These are phyloP conservation scores for Lathyrus tuberosus DNA, from an alignment of 306 rosid genomes.

Conservation along the genomic window DNA sequence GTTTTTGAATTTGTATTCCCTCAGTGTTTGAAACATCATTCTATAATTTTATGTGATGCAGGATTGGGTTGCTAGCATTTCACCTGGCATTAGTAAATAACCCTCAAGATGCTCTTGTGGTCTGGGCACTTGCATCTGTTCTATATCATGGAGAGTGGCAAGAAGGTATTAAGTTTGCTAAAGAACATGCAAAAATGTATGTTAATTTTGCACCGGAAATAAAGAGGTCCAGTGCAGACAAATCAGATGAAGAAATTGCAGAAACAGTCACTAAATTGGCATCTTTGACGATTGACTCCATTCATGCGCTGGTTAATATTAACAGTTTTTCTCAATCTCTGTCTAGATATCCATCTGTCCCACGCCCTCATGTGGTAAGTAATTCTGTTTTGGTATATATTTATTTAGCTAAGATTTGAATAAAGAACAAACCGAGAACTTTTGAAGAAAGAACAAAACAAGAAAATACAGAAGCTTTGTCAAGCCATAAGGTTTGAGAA, in stretches of 20 bases:
- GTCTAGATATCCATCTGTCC: constrained; percentile 50
- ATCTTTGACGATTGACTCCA: constrained; percentile 53
- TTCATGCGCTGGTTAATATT: constrained; percentile 42
- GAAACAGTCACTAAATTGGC: constrained; percentile 65
- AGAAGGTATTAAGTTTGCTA: constrained; percentile 69
- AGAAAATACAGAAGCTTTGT: too few species aligned
- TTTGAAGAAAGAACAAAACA: too few species aligned
- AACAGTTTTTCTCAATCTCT: constrained; percentile 44
- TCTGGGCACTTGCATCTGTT: constrained; percentile 73
- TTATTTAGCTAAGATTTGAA: constrained; percentile 27
- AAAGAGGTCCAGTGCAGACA: constrained; percentile 41
- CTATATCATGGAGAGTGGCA: constrained; percentile 80
- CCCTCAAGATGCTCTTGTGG: constrained; percentile 73
- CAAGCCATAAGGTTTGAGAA: too few species aligned
- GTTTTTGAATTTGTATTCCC: constrained; percentile 32
- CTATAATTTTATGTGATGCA: constrained; percentile 45
- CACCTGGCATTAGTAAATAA: constrained; percentile 71
- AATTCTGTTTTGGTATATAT: constrained; percentile 11
- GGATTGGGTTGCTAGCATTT: constrained; percentile 84
- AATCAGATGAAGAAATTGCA: constrained; percentile 71
- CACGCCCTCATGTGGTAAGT: constrained; percentile 62
- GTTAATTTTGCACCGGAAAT: constrained; percentile 74
- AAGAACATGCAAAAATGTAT: constrained; percentile 48
- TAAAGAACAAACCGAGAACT: too few species aligned
- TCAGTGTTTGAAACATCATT: constrained; percentile 36